Evolutionary conservation across 108 stramenopile species (phyloP).

Genomic region (Fragilaria crotonensis): DNA sequence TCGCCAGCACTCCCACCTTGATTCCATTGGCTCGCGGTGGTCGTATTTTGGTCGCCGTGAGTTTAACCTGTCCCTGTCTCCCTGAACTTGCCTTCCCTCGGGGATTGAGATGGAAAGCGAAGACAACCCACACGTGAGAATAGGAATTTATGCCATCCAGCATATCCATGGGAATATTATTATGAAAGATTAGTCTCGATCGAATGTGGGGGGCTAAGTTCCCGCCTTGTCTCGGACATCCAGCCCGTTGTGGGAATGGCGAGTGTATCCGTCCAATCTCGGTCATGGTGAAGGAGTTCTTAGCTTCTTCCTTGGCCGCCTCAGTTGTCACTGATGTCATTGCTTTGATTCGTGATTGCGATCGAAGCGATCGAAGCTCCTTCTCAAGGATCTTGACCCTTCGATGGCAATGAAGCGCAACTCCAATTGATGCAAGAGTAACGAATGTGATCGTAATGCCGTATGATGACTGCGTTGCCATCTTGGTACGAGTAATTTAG

Average conservation of each 20-base stretch:
- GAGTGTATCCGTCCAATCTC: neutral
- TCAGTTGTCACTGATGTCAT: neutral
- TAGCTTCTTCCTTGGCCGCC: too few species aligned
- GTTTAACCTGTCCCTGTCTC: constrained; percentile 59
- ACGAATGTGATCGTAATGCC: too few species aligned
- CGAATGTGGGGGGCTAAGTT: constrained; percentile 6
- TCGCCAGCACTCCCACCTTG: constrained; percentile 87
- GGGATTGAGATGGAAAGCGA: constrained; percentile 87
- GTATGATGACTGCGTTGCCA: too few species aligned
- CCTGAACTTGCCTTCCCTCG: constrained; percentile 3
- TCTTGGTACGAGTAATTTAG: too few species aligned
- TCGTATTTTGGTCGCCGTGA: constrained; percentile 58
- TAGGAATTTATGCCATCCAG: constrained; percentile 71
- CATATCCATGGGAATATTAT: constrained; percentile 21
- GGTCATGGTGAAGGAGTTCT: neutral
- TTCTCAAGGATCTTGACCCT: neutral
- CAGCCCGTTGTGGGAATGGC: neutral
- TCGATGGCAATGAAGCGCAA: neutral
- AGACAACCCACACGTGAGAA: constrained; percentile 91
- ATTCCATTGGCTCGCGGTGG: constrained; percentile 69
- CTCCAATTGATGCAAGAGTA: too few species aligned
- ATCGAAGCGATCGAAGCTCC: neutral
- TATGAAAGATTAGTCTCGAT: constrained; percentile 6
- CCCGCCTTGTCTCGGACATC: constrained; percentile 14
- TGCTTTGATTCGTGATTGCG: neutral